Conservation (phyloP, 441 rosid species). For the Sinapis alba region DNA sequence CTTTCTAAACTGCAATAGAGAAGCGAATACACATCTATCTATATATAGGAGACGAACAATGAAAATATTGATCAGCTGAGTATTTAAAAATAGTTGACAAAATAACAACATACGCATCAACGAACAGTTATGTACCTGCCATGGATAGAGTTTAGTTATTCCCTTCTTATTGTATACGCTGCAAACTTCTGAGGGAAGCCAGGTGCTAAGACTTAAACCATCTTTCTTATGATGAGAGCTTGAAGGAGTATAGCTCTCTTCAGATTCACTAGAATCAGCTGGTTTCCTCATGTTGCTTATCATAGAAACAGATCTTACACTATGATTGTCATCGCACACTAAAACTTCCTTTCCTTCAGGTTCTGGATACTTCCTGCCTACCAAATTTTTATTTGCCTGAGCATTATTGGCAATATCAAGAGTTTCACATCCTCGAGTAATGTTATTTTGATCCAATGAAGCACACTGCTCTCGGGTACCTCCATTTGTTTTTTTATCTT, state of each 20-base stretch:
- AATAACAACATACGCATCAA: conserved; percentile 20
- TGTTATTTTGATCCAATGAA: conserved; percentile 34
- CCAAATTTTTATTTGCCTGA: conserved; percentile 42
- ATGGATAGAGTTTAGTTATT: conserved; percentile 79
- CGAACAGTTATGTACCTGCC: conserved; percentile 73
- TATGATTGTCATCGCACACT: conserved; percentile 41
- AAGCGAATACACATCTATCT: conserved; percentile 10
- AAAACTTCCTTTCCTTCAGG: conserved; percentile 39
- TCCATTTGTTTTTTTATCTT: conserved; percentile 57
- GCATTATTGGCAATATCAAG: conserved; percentile 34
- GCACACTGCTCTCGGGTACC: conserved; percentile 29
- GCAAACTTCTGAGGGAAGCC: conserved; percentile 94
- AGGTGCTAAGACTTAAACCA: conserved; percentile 57
- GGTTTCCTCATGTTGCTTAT: conserved; percentile 42
- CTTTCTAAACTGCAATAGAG: conserved; percentile 10
- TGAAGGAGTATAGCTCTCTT: conserved; percentile 75
- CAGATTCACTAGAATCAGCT: conserved; percentile 40
- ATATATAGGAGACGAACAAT: conserved; percentile 15
- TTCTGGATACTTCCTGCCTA: conserved; percentile 38
- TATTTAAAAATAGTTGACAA: not conserved
- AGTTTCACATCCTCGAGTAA: conserved; percentile 26
- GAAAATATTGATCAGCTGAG: not conserved
- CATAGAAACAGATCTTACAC: conserved; percentile 41
- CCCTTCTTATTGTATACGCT: conserved; percentile 76
- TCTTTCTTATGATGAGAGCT: conserved; percentile 56